phyloP scores from a whole-genome alignment of 2,329 filamentous ascomycete species.

The Colletotrichum sp. region DNA sequence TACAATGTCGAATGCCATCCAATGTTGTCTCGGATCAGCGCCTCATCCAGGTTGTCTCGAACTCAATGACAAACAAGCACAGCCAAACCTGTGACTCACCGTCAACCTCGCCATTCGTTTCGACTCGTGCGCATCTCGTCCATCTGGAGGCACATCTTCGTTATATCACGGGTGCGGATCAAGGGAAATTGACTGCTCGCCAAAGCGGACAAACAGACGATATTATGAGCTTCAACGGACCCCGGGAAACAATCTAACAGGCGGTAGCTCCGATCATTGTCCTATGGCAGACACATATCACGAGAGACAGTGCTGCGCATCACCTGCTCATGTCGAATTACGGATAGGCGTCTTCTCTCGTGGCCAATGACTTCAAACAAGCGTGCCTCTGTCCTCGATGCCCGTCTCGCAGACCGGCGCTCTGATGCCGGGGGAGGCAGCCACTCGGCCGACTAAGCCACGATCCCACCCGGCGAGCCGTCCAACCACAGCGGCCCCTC shows the following conservation, averaged over 20 bases:
- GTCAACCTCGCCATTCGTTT: not conserved
- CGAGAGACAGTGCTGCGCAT: not conserved
- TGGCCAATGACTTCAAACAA: not conserved
- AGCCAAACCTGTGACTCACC: not conserved
- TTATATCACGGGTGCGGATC: not conserved
- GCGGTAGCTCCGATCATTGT: not conserved
- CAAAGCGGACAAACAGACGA: not conserved
- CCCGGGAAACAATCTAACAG: not conserved
- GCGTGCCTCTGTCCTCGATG: not conserved
- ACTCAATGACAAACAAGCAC: not conserved
- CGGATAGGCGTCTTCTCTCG: not conserved
- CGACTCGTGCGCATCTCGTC: not conserved
- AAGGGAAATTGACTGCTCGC: not conserved
- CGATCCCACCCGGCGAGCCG: not conserved
- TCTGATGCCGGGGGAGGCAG: constrained; percentile 2
- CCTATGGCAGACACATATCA: not conserved
- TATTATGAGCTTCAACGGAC: constrained; percentile 3
- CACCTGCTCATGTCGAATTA: not conserved
- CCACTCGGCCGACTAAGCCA: constrained; percentile 17
- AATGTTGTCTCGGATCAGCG: not conserved
- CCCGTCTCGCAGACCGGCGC: not conserved
- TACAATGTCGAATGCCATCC: not conserved
- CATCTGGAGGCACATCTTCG: not conserved
- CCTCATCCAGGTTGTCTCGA: not conserved
- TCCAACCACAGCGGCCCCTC: not conserved